A percentile compares a stretch with the other conserved stretches of the same genome.
These are phyloP conservation scores for Wickerhamomyces rabaulensis DNA, from an alignment of 805 yeast genomes.

Conservation along the genomic window DNA sequence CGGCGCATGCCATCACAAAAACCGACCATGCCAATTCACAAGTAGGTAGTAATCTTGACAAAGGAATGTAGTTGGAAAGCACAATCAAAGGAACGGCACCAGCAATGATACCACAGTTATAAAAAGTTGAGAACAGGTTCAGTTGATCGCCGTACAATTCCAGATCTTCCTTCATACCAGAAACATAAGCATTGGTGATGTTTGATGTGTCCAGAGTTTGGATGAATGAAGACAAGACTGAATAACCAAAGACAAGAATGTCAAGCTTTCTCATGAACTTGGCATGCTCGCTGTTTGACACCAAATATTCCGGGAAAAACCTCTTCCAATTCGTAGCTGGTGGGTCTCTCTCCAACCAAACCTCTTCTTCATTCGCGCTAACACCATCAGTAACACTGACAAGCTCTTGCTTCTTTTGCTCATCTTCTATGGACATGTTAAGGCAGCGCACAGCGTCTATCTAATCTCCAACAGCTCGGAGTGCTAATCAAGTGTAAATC, in stretches of 20 bases:
- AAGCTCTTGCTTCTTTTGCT: no score
- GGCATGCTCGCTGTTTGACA: slow-evolving; percentile 30
- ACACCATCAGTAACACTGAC: no score
- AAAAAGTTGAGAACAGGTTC: slow-evolving; percentile 52
- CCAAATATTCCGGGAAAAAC: slow-evolving; percentile 9
- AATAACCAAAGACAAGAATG: slow-evolving; percentile 43
- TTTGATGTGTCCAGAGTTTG: slow-evolving; percentile 58
- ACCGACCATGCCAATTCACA: slow-evolving; percentile 62
- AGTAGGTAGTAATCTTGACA: slow-evolving; percentile 33
- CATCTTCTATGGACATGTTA: no score
- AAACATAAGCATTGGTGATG: slow-evolving; percentile 57
- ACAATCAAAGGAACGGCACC: slow-evolving; percentile 50
- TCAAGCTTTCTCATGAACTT: slow-evolving; percentile 45
- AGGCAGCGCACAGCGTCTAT: no score
- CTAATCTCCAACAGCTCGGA: no score
- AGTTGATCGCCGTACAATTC: slow-evolving; percentile 56
- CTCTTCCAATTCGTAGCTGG: slow-evolving; percentile 10
- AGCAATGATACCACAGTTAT: slow-evolving; percentile 50
- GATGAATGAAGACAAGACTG: slow-evolving; percentile 60
- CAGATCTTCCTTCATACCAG: slow-evolving; percentile 53
- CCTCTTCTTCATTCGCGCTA: no score
- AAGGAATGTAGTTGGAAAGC: slow-evolving; percentile 46
- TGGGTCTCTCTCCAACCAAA: slow-evolving; percentile 5
- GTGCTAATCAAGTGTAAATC: no score
- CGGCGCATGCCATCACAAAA: slow-evolving; percentile 48